Percentiles rank a stretch among this genome's conserved stretches.
Conservation (phyloP, 345 rosid genomes). For the Eucalyptus regnans region DNA sequence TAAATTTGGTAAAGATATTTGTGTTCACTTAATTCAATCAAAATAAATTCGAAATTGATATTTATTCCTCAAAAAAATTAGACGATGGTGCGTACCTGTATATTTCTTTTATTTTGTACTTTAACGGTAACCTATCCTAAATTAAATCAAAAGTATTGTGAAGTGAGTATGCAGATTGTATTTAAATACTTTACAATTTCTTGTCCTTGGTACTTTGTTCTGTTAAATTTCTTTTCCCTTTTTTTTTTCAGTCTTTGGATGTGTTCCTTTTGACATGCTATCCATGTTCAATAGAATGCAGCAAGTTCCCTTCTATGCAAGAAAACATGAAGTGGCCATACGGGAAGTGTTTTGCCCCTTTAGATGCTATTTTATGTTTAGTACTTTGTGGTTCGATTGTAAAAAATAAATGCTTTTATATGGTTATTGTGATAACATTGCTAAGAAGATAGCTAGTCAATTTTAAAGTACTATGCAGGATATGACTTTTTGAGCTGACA, state of each 20-base stretch:
- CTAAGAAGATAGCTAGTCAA: background rate
- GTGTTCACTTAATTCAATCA: too few relatives aligned
- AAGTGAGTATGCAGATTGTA: background rate
- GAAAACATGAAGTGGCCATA: background rate
- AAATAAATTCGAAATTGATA: too few relatives aligned
- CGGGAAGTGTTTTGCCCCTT: background rate
- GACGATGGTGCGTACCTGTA: too few relatives aligned
- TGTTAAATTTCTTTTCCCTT: background rate
- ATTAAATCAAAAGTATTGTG: accelerated
- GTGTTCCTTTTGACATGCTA: too few relatives aligned
- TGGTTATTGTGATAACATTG: background rate
- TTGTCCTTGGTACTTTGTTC: background rate
- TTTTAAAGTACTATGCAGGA: background rate
- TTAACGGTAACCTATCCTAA: background rate
- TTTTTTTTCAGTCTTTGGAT: background rate
- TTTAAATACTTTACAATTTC: background rate
- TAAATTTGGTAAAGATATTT: too few relatives aligned
- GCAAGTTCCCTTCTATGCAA: background rate
- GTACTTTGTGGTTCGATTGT: accelerated
- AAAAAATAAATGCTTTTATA: too few relatives aligned
- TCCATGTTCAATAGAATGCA: background rate
- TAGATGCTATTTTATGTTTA: background rate
- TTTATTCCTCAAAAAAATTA: too few relatives aligned
- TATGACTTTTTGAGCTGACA: background rate
- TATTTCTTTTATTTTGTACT: too few relatives aligned